phyloP scores from a whole-genome alignment of 345 rosid species.

The Corchorus capsularis region DNA sequence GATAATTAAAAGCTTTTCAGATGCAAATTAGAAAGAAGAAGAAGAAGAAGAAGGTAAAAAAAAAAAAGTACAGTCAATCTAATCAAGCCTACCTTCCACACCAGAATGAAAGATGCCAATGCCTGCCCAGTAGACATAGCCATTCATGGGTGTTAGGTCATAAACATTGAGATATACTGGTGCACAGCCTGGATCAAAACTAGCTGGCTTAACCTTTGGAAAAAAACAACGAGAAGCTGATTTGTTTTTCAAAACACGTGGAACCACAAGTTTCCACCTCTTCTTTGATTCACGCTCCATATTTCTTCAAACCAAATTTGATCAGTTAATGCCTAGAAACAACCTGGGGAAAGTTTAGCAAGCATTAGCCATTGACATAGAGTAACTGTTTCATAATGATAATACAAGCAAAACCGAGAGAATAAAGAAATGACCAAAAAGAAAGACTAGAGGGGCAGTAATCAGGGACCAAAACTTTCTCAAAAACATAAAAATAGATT shows the following conservation, averaged over 20 bases:
- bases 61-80: slow-evolving; percentile 18
- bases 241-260: slow-evolving; percentile 57
- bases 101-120: slow-evolving; percentile 97
- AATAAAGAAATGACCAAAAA: neutral
- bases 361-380: neutral
- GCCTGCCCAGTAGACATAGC: slow-evolving; percentile 96
- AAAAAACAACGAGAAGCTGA: slow-evolving; percentile 71
- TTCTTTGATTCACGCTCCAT: slow-evolving; percentile 67
- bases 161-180: slow-evolving; percentile 95
- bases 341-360: slow-evolving; percentile 35
- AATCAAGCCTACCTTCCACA: slow-evolving; percentile 73
- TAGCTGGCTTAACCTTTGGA: slow-evolving; percentile 60
- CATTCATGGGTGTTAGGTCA: slow-evolving; percentile 85
- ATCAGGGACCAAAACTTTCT: slow-evolving; percentile 1
- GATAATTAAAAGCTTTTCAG: slow-evolving; percentile 7
- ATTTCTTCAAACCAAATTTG: slow-evolving; percentile 34
- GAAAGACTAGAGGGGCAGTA: neutral
- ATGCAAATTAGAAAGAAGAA: slow-evolving; percentile 1
- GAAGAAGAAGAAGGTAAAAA: no score
- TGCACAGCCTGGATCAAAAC: slow-evolving; percentile 57
- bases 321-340: slow-evolving; percentile 34
- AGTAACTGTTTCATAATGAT: neutral
- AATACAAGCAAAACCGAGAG: neutral
- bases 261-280: slow-evolving; percentile 63
- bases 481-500: neutral